Percentiles rank a stretch among this genome's conserved stretches.
Conservation (phyloP, 2,329 filamentous ascomycete species). For the Ascochyta viciae-villosae region DNA sequence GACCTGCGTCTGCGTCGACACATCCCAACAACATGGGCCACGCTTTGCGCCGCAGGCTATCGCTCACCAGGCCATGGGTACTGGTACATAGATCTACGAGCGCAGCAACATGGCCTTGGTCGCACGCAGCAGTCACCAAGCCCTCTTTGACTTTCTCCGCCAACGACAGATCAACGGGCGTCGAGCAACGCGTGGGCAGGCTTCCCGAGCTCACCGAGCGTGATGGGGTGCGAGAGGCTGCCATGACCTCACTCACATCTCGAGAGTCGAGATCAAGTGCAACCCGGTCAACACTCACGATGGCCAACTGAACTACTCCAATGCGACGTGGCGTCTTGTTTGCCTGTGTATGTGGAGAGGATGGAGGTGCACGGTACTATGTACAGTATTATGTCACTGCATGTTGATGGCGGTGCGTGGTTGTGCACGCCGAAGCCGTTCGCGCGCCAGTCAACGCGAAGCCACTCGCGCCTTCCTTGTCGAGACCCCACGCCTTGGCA, state of each 20-base stretch:
- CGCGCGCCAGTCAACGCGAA: conserved; percentile 21
- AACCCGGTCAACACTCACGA: neutral
- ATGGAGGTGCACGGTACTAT: neutral
- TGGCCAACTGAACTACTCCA: neutral
- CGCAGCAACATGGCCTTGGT: conserved; percentile 47
- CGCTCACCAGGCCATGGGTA: conserved; percentile 55
- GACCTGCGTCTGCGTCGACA: conserved; percentile 15
- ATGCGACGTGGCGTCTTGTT: conserved; percentile 17
- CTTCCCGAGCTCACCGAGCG: conserved; percentile 41
- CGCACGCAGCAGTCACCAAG: conserved; percentile 53
- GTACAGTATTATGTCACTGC: neutral
- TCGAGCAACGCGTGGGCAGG: conserved; percentile 26
- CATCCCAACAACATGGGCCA: conserved; percentile 70
- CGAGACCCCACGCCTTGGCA: conserved; percentile 24
- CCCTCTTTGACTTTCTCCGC: conserved; percentile 36
- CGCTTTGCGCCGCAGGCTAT: conserved; percentile 70
- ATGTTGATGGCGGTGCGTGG: conserved; percentile 4
- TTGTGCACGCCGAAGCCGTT: conserved; percentile 8
- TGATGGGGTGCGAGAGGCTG: conserved; percentile 30
- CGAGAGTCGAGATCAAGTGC: conserved; percentile 18
- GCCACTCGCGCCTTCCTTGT: conserved; percentile 21
- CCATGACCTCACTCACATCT: conserved; percentile 36
- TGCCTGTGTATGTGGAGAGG: conserved; percentile 2
- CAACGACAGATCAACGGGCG: conserved; percentile 17
- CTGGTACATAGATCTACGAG: conserved; percentile 54